Conservation (phyloP, 495 filamentous ascomycete genomes). For the Podospora fimiseda region DNA sequence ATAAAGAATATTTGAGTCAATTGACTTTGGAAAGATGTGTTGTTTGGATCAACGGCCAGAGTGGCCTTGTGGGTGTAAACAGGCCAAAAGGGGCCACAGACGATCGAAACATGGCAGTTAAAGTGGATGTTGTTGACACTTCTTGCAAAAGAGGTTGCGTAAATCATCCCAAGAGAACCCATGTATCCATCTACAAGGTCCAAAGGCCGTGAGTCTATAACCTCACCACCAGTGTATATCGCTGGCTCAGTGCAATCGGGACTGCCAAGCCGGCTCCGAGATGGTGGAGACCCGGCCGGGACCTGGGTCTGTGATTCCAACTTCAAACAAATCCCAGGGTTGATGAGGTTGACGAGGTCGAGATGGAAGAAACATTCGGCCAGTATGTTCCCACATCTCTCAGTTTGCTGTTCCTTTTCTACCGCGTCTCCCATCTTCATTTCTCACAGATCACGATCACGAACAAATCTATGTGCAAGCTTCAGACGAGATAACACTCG, state of each 20-base stretch:
- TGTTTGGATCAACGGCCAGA: too few species aligned
- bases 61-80: too few species aligned
- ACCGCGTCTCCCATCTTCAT: not conserved
- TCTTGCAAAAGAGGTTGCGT: not conserved
- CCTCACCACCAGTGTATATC: not conserved
- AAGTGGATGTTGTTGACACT: not conserved
- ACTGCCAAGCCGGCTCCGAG: constrained; percentile 6
- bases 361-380: not conserved
- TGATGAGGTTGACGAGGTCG: not conserved
- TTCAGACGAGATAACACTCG: not conserved
- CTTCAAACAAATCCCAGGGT: not conserved
- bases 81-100: too few species aligned
- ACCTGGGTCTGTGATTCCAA: constrained; percentile 1
- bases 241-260: not conserved
- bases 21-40: too few species aligned
- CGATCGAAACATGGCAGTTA: not conserved
- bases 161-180: not conserved
- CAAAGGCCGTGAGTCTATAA: not conserved
- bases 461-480: not conserved
- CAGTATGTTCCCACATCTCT: not conserved
- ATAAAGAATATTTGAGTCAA: too few species aligned
- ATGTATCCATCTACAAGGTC: not conserved
- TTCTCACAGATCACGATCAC: not conserved
- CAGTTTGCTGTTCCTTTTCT: not conserved
- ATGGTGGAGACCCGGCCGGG: constrained; percentile 2